Evolutionary conservation across 495 filamentous ascomycete genomes (phyloP).

Genomic region (Aspergillus bridgeri): DNA sequence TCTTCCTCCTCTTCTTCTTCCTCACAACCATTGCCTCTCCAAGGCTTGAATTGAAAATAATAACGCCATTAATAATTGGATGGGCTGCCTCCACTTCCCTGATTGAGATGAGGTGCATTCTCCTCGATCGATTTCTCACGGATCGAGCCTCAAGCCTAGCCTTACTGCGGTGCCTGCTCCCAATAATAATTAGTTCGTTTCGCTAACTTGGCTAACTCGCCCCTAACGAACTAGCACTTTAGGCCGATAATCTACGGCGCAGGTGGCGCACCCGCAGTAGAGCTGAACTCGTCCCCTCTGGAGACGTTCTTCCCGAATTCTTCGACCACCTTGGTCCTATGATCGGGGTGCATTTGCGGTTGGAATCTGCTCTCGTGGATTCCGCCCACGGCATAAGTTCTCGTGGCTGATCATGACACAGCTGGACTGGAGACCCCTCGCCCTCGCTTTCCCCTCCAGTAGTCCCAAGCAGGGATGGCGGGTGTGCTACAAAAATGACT

Average conservation of each 20-base stretch:
- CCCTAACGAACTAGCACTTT: conserved; percentile 19
- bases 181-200: not conserved
- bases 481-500: conserved; percentile 12
- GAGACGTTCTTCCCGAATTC: conserved; percentile 18
- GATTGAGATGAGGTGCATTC: not conserved
- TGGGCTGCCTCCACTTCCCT: not conserved
- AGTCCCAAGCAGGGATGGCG: conserved; percentile 9
- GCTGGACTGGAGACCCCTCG: conserved; percentile 20
- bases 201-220: conserved; percentile 8
- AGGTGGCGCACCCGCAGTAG: conserved; percentile 30
- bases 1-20: not conserved
- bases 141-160: conserved; percentile 22
- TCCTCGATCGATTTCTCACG: not conserved
- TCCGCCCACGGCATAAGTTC: conserved; percentile 17
- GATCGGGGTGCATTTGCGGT: conserved; percentile 10
- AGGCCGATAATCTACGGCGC: not conserved
- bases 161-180: conserved; percentile 13
- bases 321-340: conserved; percentile 14
- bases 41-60: no score
- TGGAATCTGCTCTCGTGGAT: conserved; percentile 13
- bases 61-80: no score
- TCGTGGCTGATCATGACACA: conserved; percentile 28
- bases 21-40: no score
- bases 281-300: conserved; percentile 31
- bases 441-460: conserved; percentile 6